Base-by-base conservation (phyloP, 2,329 filamentous ascomycete species). In the Chaetomium sp. region DNA sequence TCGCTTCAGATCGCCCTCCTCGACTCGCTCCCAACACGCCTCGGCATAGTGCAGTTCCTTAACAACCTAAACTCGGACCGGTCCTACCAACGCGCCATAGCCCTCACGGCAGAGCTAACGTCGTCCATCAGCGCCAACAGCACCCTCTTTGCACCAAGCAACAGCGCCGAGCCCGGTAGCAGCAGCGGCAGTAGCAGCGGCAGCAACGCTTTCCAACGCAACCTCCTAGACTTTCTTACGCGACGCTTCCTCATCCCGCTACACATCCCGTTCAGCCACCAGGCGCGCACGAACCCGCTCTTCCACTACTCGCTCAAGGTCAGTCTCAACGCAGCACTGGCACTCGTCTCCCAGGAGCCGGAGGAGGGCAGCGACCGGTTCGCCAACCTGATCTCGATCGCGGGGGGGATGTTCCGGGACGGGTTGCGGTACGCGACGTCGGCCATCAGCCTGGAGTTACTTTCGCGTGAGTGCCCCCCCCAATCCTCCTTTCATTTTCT, bases 161-260 rank as follows among this genome's bases (percentile, higher is more conserved):
- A 27, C 47, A 50, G 23, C 51, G 19, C 42, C 31, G 42, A 68
- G 29, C 71, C 0, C 83, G 82, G 27, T 6, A 29, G 27, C 27
- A 42, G 13, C 13, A 19, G 35, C 13, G 16, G 35, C 13, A 13
- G 12, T 1, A 5, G 3, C 35, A 13, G 16, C 35, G 13, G 64
- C 78, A 5, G 29, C 27, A 60, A 12, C 31, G 29, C 50, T 1
- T 64, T 64, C 38, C 62, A 82, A 49, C 73, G 78, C 1, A 84
- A 84, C 64, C 70, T 86, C 5, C 73, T 85, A 29, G 80, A 85
- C 57, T 80, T 82, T 49, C 75, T 83, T 0, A 75, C 83, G 4
- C 81, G 82, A 5, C 82, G 85, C 16, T 87, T 85, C 69, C 69
- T 87, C 2, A 78, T 87, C 16, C 78, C 80, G 0, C 75, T 88